A percentile compares a stretch with the other conserved stretches of the same genome.
These are phyloP conservation scores for Penicillium sumatraense DNA, from an alignment of 2,329 filamentous ascomycete genomes.

Conservation along the genomic window DNA sequence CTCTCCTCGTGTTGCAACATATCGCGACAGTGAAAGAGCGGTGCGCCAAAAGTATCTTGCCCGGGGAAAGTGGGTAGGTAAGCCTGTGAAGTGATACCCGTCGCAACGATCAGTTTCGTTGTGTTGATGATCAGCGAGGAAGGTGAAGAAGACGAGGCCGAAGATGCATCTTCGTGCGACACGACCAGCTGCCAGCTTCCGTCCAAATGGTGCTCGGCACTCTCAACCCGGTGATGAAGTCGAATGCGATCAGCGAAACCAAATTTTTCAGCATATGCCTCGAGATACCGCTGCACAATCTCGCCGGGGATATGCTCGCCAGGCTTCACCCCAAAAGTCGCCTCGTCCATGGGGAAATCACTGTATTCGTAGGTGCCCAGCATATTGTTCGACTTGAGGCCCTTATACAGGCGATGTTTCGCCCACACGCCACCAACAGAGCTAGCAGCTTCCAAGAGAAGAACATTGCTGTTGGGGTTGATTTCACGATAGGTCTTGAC, in stretches of 20 bases:
- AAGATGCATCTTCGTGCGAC: conserved; percentile 13
- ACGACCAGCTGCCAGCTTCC: conserved; percentile 42
- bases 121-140: conserved; percentile 30
- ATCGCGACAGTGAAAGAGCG: conserved; percentile 63
- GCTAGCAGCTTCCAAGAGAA: conserved; percentile 61
- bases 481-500: conserved; percentile 66
- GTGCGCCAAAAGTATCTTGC: conserved; percentile 54
- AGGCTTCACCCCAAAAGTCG: conserved; percentile 53
- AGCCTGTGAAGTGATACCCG: conserved; percentile 63
- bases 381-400: conserved; percentile 75
- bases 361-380: conserved; percentile 73
- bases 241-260: conserved; percentile 54
- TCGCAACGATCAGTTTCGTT: conserved; percentile 63
- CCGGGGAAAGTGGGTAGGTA: conserved; percentile 59
- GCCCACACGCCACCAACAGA: conserved; percentile 74
- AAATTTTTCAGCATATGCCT: conserved; percentile 59
- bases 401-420: conserved; percentile 66
- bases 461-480: conserved; percentile 61
- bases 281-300: conserved; percentile 62
- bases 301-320: conserved; percentile 65
- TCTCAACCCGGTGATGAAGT: conserved; percentile 57
- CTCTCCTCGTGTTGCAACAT: conserved; percentile 48
- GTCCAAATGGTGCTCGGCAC: conserved; percentile 48
- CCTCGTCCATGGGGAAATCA: conserved; percentile 71
- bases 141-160: background rate